Conservation (phyloP, 1,284 basidiomycete species). For the Salmacisia buchloeana region DNA sequence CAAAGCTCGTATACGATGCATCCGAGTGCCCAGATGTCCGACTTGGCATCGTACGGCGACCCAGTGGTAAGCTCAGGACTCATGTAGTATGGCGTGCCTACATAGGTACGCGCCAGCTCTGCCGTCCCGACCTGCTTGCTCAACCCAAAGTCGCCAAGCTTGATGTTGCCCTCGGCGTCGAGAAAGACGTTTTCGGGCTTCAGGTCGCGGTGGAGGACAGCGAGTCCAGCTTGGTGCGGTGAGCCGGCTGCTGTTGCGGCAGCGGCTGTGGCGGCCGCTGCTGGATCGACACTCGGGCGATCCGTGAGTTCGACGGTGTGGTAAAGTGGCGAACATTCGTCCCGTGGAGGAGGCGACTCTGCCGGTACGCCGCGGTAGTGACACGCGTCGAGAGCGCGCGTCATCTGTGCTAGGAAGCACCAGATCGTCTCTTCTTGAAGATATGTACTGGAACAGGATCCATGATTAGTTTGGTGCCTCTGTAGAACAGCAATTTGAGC, state of each 20-base stretch:
- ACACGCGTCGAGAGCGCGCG: conserved; percentile 83
- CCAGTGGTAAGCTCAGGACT: conserved; percentile 94
- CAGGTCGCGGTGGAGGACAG: conserved; percentile 78
- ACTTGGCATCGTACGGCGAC: conserved; percentile 91
- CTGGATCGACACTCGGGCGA: background rate
- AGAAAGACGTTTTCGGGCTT: conserved; percentile 97
- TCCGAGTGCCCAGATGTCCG: conserved; percentile 95
- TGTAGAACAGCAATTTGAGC: background rate
- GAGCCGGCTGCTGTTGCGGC: background rate
- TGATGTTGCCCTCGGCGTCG: conserved; percentile 70
- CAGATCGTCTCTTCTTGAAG: conserved; percentile 86
- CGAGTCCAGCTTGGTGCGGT: background rate
- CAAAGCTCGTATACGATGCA: conserved; percentile 94
- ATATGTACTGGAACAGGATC: conserved; percentile 11
- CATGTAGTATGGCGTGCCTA: conserved; percentile 98
- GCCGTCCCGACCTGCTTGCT: conserved; percentile 76
- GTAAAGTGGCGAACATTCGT: background rate
- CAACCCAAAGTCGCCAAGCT: conserved; percentile 92
- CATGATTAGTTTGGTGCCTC: background rate
- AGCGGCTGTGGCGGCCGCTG: background rate
- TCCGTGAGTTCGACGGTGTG: background rate
- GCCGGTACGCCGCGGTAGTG: conserved; percentile 56
- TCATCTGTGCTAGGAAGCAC: conserved; percentile 88
- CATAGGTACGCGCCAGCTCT: conserved; percentile 89
- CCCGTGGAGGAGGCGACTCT: background rate